Percentiles rank a stretch among this genome's conserved stretches.
phyloP scores from a whole-genome alignment of 78 protist genomes.

The Dictyostelium capitatum region DNA sequence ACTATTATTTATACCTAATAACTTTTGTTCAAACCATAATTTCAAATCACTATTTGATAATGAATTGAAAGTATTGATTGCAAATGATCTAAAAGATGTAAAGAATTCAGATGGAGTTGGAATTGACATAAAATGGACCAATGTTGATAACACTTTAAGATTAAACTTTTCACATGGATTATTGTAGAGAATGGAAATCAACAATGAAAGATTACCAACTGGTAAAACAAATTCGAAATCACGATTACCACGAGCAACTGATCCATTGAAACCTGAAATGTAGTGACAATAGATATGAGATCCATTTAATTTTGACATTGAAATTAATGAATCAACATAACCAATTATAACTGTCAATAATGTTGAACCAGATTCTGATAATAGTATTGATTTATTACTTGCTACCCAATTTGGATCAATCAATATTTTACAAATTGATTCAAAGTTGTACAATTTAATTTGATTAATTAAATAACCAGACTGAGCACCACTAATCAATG shows the following conservation, averaged over 20 bases:
- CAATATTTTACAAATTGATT: not conserved
- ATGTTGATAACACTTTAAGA: constrained; percentile 1
- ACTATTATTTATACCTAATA: not conserved
- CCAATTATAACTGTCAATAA: not conserved
- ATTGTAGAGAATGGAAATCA: not conserved
- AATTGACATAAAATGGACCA: constrained; percentile 31
- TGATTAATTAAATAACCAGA: constrained; percentile 18
- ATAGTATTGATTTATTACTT: not conserved
- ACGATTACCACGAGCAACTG: constrained; percentile 28
- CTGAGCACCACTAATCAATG: constrained; percentile 24
- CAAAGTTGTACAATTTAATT: constrained; percentile 2
- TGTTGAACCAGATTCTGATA: not conserved
- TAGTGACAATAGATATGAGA: constrained; percentile 47
- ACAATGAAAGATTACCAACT: constrained; percentile 7
- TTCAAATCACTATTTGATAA: not conserved
- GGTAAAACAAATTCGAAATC: constrained; percentile 36
- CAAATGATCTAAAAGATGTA: constrained; percentile 22
- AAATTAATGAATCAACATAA: not conserved
- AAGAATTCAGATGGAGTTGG: constrained; percentile 44
- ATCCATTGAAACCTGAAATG: constrained; percentile 11
- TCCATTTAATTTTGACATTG: constrained; percentile 23
- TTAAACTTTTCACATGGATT: constrained; percentile 18
- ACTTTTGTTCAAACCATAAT: constrained; percentile 64
- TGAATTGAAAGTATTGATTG: not conserved
- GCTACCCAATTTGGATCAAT: not conserved